Evolutionary conservation across 1,139 yeast species (phyloP), one percentile per base, ranked within the genome.

Genomic region (Meyerozyma sp.): DNA sequence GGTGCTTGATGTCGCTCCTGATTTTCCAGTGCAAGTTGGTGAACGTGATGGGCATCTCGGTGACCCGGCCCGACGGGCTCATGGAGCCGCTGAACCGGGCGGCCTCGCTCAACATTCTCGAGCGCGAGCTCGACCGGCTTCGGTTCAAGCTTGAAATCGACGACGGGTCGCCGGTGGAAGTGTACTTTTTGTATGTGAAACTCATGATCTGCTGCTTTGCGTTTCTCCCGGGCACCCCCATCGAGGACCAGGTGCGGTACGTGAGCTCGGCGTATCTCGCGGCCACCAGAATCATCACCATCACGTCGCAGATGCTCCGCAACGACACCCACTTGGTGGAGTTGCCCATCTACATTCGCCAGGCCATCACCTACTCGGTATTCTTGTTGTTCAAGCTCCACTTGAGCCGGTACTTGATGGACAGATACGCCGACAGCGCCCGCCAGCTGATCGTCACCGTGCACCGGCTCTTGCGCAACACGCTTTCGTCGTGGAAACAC

Each of bases 401-500:
- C 58, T 67, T 89, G 45, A 84, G 95, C 1, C 87, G 95, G 5
- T 75, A 84, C 49, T 68, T 90, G 41, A 68, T 85, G 42, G 90
- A 87, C 21, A 84, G 82, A 56, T 87, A 84, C 57, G 81, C 88
- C 36, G 95, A 90, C 57, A 84, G 95, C 40, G 90, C 96, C 1
- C 77, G 97, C 52, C 97, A 90, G 63, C 86, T 94, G 9, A 87
- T 91, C 56, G 97, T 91, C 20, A 90, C 97, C 0, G 95, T 89
- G 1, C 97, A 91, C 63, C 73, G 96, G 55, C 66, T 90, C 42
- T 86, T 82, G 61, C 75, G 97, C 61, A 90, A 91, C 59, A 90
- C 93, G 60, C 70, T 90, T 38, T 82, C 93, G 3, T 91, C 96
- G 8, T 91, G 98, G 98, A 82, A 84, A 49, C 88, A 84, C 52